Evolutionary conservation across 257 asterid genomes (phyloP).

Genomic region (Penstemon davidsonii): DNA sequence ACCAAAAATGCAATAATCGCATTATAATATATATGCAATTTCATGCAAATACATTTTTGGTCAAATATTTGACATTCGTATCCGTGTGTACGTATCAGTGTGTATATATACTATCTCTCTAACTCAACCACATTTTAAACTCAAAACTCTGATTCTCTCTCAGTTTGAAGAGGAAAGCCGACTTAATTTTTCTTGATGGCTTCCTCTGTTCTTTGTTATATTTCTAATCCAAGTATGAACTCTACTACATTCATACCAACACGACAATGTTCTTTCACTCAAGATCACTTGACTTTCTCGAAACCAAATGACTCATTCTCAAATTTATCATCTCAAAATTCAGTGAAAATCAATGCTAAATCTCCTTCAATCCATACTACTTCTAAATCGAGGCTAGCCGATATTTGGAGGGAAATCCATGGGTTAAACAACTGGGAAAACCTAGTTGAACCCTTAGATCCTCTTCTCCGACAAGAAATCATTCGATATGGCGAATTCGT

Average conservation of each 20-base stretch:
- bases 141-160: background rate
- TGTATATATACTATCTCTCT: background rate
- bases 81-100: conserved; percentile 8
- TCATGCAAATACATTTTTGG: background rate
- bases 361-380: background rate
- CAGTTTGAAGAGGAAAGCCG: background rate
- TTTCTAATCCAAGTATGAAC: conserved; percentile 20
- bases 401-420: conserved; percentile 56
- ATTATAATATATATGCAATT: background rate
- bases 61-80: conserved; percentile 5
- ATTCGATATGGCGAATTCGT: conserved; percentile 66
- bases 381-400: conserved; percentile 28
- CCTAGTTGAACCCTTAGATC: conserved; percentile 54
- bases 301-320: conserved; percentile 17
- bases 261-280: background rate
- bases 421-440: conserved; percentile 59
- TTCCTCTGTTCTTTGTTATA: conserved; percentile 21
- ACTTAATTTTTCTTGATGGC: conserved; percentile 31
- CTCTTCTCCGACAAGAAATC: conserved; percentile 51
- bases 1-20: no score
- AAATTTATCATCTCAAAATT: background rate
- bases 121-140: background rate
- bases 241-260: conserved; percentile 26
- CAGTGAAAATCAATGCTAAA: background rate
- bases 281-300: background rate